Evolutionary conservation across 495 filamentous ascomycete species (phyloP).

Genomic region (Hyaloscypha bicolor): DNA sequence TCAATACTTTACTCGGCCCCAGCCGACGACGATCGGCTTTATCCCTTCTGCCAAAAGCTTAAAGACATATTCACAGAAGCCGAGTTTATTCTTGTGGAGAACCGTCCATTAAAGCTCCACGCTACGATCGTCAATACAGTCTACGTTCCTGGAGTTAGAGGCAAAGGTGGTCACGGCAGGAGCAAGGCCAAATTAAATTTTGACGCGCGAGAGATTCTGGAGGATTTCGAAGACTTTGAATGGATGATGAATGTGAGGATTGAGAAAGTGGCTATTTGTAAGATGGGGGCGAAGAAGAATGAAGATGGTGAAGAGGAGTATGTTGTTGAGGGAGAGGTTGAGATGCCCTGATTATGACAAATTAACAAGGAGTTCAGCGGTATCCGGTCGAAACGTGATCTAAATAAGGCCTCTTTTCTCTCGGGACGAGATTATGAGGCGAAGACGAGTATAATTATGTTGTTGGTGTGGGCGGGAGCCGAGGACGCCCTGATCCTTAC

Average conservation of each 20-base stretch:
- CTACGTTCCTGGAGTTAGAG: conserved; percentile 59
- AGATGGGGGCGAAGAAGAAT: conserved; percentile 74
- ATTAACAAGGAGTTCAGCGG: background rate
- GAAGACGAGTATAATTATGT: too few relatives aligned
- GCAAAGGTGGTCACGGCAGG: conserved; percentile 35
- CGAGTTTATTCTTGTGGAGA: conserved; percentile 62
- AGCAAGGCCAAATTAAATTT: conserved; percentile 45
- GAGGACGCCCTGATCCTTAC: too few relatives aligned
- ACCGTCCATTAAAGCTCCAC: conserved; percentile 73
- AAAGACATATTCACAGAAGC: conserved; percentile 61
- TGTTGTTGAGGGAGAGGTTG: conserved; percentile 53
- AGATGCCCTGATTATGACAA: conserved; percentile 22
- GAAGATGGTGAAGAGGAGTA: conserved; percentile 46
- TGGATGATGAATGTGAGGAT: conserved; percentile 67
- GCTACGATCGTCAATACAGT: conserved; percentile 88
- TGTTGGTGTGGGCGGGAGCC: too few relatives aligned
- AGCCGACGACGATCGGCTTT: conserved; percentile 50
- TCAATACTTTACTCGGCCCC: conserved; percentile 61
- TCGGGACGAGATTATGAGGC: too few relatives aligned
- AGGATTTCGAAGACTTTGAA: conserved; percentile 51
- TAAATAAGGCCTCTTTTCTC: too few relatives aligned
- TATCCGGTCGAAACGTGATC: too few relatives aligned
- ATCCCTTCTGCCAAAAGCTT: conserved; percentile 64
- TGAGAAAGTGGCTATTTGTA: conserved; percentile 69
- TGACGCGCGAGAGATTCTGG: conserved; percentile 53